phyloP scores from a whole-genome alignment of 2,329 filamentous ascomycete genomes.

The Alternaria rosae region DNA sequence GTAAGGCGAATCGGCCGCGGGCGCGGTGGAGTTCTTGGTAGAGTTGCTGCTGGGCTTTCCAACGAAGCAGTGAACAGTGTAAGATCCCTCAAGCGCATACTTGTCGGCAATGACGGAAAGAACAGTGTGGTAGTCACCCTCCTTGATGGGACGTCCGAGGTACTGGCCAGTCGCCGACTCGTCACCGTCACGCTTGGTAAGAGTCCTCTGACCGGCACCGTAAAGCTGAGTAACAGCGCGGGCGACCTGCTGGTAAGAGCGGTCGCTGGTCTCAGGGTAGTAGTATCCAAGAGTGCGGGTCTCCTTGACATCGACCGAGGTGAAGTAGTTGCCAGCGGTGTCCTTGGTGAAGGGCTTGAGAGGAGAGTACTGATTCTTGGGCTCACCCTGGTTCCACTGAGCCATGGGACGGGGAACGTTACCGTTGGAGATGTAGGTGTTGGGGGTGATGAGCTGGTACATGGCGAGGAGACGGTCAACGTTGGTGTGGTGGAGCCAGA shows the following conservation, averaged over 20 bases:
- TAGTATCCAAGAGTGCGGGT: conserved; percentile 54
- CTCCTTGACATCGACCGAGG: conserved; percentile 39
- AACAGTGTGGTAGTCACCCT: conserved; percentile 47
- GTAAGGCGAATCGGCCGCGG: conserved; percentile 3
- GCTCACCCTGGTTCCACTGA: conserved; percentile 52
- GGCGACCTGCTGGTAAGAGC: conserved; percentile 31
- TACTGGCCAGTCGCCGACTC: conserved; percentile 31
- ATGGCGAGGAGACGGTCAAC: conserved; percentile 67
- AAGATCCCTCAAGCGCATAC: conserved; percentile 46
- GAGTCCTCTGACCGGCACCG: conserved; percentile 51
- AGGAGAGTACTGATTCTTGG: conserved; percentile 62
- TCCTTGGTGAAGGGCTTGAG: conserved; percentile 48
- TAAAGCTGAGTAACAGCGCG: conserved; percentile 42
- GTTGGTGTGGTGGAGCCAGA: conserved; percentile 52
- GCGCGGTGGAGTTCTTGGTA: conserved; percentile 25
- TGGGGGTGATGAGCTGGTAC: conserved; percentile 77
- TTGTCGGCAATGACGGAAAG: conserved; percentile 45
- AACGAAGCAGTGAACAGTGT: conserved; percentile 47
- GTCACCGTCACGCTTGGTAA: conserved; percentile 31
- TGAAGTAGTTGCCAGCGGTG: conserved; percentile 56
- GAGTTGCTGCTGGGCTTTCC: conserved; percentile 38
- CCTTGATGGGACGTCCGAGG: conserved; percentile 41
- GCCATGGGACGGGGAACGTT: conserved; percentile 41
- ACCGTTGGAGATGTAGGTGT: conserved; percentile 67
- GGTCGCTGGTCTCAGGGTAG: conserved; percentile 46